Conservation (phyloP, 2,329 filamentous ascomycete genomes). For the Dichotomopilus funicola region DNA sequence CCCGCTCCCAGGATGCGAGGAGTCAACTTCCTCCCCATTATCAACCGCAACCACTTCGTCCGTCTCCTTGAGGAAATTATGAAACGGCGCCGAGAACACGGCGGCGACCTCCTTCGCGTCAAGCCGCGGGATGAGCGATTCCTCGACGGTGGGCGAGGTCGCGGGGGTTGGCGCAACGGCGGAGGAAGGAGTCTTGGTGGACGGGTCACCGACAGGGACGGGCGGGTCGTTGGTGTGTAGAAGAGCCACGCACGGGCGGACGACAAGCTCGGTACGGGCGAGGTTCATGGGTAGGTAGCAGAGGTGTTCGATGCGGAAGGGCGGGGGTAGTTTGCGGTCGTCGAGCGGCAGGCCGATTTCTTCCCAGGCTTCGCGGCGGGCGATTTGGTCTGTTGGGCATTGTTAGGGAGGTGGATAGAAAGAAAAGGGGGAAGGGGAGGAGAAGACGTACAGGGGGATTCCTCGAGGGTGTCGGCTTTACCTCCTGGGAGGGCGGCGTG, state of each 20-base stretch:
- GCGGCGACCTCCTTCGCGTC: slow-evolving; percentile 89
- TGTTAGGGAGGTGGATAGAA: not conserved
- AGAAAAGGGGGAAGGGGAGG: not conserved
- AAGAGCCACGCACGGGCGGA: slow-evolving; percentile 71
- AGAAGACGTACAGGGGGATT: slow-evolving; percentile 51
- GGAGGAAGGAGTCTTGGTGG: slow-evolving; percentile 22
- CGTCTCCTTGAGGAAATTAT: slow-evolving; percentile 62
- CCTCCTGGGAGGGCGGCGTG: slow-evolving; percentile 84
- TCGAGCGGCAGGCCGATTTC: slow-evolving; percentile 83
- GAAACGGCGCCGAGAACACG: slow-evolving; percentile 84
- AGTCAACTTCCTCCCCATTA: not conserved
- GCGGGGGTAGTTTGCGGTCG: slow-evolving; percentile 60
- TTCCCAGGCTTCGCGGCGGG: slow-evolving; percentile 82
- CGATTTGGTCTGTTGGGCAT: slow-evolving; percentile 60
- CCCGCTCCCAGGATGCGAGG: not conserved
- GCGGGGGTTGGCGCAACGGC: slow-evolving; percentile 2
- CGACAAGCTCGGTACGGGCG: slow-evolving; percentile 65
- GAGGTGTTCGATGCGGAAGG: slow-evolving; percentile 81
- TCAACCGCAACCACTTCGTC: slow-evolving; percentile 17
- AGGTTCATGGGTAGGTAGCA: slow-evolving; percentile 75
- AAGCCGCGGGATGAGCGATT: slow-evolving; percentile 68
- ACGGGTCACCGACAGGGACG: not conserved
- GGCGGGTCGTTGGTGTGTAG: slow-evolving; percentile 55
- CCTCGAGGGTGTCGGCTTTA: slow-evolving; percentile 52
- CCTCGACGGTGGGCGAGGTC: slow-evolving; percentile 46